A percentile compares a stretch with the other conserved stretches of the same genome.
Conservation (phyloP, 78 protist species). For the Dictyostelium brefeldianum region DNA sequence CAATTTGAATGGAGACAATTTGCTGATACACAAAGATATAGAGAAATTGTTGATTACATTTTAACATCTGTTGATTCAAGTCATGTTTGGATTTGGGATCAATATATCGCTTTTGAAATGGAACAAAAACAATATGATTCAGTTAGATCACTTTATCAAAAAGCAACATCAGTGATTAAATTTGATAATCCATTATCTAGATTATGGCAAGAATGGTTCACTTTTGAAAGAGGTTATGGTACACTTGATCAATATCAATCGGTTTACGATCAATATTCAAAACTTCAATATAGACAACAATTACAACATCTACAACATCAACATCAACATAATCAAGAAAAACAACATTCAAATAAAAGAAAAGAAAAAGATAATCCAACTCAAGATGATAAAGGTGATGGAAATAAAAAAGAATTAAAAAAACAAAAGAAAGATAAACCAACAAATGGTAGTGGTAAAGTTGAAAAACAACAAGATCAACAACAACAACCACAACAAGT, state of each 20-base stretch:
- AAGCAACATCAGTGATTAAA: background rate
- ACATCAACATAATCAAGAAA: background rate
- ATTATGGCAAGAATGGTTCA: conserved; percentile 46
- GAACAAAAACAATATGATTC: background rate
- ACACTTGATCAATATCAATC: background rate
- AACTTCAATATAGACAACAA: background rate
- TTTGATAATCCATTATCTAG: background rate
- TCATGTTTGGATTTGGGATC: conserved; percentile 8
- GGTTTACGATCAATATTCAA: background rate
- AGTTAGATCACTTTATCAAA: conserved; percentile 2
- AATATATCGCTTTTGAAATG: conserved; percentile 14
- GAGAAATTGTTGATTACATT: background rate
- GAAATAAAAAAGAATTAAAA: background rate
- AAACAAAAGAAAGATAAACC: background rate
- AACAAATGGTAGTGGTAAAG: background rate
- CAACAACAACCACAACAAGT: background rate
- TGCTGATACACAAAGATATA: background rate
- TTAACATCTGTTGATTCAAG: background rate
- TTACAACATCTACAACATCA: conserved; percentile 19
- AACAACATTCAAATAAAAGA: background rate
- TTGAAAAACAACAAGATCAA: background rate
- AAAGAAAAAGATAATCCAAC: background rate
- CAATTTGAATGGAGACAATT: background rate
- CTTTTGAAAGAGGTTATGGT: conserved; percentile 56
- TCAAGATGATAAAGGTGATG: background rate